These are phyloP conservation scores for Saccharomycopsis oosterbeekiorum DNA, from an alignment of 805 yeast genomes.

Conservation along the genomic window DNA sequence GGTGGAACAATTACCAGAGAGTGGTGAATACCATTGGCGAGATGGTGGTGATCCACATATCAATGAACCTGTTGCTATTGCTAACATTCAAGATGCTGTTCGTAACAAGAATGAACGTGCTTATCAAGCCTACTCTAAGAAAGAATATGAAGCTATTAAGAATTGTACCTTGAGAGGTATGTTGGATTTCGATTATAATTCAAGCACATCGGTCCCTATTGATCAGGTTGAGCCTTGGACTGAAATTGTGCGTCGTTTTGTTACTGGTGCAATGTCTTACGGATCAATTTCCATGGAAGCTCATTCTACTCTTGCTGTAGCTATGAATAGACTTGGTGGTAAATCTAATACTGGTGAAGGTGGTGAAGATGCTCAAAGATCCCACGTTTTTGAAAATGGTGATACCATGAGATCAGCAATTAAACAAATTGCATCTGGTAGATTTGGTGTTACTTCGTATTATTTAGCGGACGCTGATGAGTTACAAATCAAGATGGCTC, in stretches of 20 bases:
- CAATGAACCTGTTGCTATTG: conserved; percentile 91
- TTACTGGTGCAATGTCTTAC: conserved; percentile 99
- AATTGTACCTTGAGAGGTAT: conserved; percentile 92
- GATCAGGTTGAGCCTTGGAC: conserved; percentile 99
- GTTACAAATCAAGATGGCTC: conserved; percentile 97
- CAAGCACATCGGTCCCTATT: conserved; percentile 68
- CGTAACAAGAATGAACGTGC: conserved; percentile 92
- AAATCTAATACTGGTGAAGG: conserved; percentile 99
- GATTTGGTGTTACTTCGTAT: conserved; percentile 95
- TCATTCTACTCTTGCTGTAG: conserved; percentile 94
- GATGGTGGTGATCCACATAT: conserved; percentile 97
- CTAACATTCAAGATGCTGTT: conserved; percentile 95
- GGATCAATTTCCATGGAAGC: conserved; percentile 99
- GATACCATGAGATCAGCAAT: conserved; percentile 99
- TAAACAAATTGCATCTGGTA: conserved; percentile 95
- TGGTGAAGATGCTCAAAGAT: conserved; percentile 95
- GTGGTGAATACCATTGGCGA: conserved; percentile 98
- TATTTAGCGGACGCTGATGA: conserved; percentile 95
- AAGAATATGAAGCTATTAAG: conserved; percentile 84
- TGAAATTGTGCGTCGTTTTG: conserved; percentile 92
- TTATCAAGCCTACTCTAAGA: conserved; percentile 79
- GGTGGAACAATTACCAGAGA: conserved; percentile 66
- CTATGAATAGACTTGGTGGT: conserved; percentile 97
- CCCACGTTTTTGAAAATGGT: conserved; percentile 70
- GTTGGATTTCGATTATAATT: conserved; percentile 77